phyloP scores from a whole-genome alignment of 345 rosid species.

The Cardamine chenopodiifolia region DNA sequence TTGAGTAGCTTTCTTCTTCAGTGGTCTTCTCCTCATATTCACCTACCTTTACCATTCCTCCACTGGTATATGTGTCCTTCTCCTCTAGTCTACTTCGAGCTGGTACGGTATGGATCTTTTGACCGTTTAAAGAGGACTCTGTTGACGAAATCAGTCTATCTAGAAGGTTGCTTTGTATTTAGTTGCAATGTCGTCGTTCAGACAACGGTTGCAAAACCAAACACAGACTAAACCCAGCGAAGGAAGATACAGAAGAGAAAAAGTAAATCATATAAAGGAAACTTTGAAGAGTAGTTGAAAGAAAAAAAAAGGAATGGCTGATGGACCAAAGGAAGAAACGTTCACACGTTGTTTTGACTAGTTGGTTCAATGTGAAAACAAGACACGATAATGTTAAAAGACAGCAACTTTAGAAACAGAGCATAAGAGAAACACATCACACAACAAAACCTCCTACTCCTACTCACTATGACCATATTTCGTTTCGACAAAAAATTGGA shows the following conservation, averaged over 20 bases:
- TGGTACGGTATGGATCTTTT: too few relatives aligned
- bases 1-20: slow-evolving; percentile 29
- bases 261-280: slow-evolving; percentile 9
- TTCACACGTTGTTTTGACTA: slow-evolving; percentile 1
- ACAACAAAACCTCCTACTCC: neutral
- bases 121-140: too few relatives aligned
- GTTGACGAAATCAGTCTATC: neutral
- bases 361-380: slow-evolving; percentile 18
- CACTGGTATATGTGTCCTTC: too few relatives aligned
- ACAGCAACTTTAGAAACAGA: neutral
- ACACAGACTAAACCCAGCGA: slow-evolving; percentile 3
- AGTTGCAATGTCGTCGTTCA: neutral
- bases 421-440: neutral
- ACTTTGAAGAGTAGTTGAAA: slow-evolving; percentile 41
- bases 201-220: slow-evolving; percentile 8
- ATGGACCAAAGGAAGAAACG: slow-evolving; percentile 1
- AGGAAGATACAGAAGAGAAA: slow-evolving; percentile 28
- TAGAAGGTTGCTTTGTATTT: neutral
- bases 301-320: slow-evolving; percentile 4
- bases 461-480: slow-evolving; percentile 10
- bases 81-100: too few relatives aligned
- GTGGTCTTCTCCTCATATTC: slow-evolving; percentile 25
- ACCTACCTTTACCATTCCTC: slow-evolving; percentile 28
- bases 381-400: neutral
- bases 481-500: neutral